Conservation (phyloP, 805 yeast species). For the Kuraishia borneana region DNA sequence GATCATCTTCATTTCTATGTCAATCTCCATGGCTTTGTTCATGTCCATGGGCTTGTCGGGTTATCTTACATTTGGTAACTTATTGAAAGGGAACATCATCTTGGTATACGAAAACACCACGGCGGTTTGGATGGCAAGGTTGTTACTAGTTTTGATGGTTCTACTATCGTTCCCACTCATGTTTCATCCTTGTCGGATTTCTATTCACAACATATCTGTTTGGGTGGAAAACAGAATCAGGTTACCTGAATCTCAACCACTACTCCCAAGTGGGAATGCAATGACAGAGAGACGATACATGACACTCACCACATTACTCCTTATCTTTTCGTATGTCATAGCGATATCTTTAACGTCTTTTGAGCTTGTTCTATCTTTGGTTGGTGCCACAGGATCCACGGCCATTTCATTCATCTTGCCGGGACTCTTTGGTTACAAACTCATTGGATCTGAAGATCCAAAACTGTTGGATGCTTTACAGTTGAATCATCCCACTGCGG, state of each 20-base stretch:
- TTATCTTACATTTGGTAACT: slow-evolving; percentile 62
- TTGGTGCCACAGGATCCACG: slow-evolving; percentile 80
- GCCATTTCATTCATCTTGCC: slow-evolving; percentile 70
- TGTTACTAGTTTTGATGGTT: slow-evolving; percentile 60
- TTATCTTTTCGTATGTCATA: slow-evolving; percentile 35
- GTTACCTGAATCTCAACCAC: not conserved
- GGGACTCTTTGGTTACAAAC: slow-evolving; percentile 61
- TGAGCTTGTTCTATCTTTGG: slow-evolving; percentile 59
- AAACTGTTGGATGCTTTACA: slow-evolving; percentile 2
- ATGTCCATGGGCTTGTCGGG: slow-evolving; percentile 57
- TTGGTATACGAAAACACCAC: slow-evolving; percentile 50
- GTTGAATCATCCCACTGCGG: slow-evolving; percentile 5
- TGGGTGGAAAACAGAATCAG: slow-evolving; percentile 23
- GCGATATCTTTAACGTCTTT: slow-evolving; percentile 54
- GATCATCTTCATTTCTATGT: slow-evolving; percentile 36
- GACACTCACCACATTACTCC: slow-evolving; percentile 34
- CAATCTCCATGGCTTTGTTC: slow-evolving; percentile 46
- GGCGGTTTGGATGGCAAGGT: slow-evolving; percentile 41
- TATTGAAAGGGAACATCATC: slow-evolving; percentile 56
- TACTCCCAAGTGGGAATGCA: slow-evolving; percentile 25
- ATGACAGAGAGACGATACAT: slow-evolving; percentile 34
- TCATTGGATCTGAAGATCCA: slow-evolving; percentile 21
- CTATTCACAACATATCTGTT: slow-evolving; percentile 52
- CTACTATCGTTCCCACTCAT: slow-evolving; percentile 67
- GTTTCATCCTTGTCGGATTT: slow-evolving; percentile 73